These are phyloP conservation scores for Capsicum pubescens DNA, from an alignment of 257 asterid genomes.

Conservation along the genomic window DNA sequence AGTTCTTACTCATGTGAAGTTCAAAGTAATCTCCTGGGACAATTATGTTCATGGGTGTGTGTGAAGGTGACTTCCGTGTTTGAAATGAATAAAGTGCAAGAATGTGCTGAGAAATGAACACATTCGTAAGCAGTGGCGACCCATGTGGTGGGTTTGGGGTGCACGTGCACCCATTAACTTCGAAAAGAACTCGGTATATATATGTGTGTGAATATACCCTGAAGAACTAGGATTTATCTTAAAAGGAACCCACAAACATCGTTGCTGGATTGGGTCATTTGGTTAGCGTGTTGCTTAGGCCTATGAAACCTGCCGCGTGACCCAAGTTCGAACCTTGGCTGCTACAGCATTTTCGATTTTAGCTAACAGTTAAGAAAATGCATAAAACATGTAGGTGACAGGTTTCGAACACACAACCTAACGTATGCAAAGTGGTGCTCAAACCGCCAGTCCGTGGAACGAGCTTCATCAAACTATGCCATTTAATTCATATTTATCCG, in stretches of 20 bases:
- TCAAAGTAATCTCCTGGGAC: neutral
- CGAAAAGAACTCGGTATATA: neutral
- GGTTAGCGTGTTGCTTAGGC: neutral
- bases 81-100: slow-evolving; percentile 10
- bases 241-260: neutral
- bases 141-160: neutral
- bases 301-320: neutral
- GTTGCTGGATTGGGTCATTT: neutral
- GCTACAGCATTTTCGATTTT: neutral
- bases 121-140: neutral
- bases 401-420: neutral
- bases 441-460: neutral
- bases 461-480: neutral
- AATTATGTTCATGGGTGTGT: neutral
- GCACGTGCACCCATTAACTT: neutral
- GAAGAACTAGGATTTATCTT: neutral
- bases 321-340: neutral
- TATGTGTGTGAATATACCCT: neutral
- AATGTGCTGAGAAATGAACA: slow-evolving; percentile 12
- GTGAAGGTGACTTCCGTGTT: neutral
- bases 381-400: neutral
- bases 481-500: neutral
- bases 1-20: slow-evolving; percentile 11
- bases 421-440: neutral
- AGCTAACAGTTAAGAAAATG: neutral